Base-by-base conservation (phyloP, 2,329 filamentous ascomycete species). In the Cylindrodendrum hubeiense region DNA sequence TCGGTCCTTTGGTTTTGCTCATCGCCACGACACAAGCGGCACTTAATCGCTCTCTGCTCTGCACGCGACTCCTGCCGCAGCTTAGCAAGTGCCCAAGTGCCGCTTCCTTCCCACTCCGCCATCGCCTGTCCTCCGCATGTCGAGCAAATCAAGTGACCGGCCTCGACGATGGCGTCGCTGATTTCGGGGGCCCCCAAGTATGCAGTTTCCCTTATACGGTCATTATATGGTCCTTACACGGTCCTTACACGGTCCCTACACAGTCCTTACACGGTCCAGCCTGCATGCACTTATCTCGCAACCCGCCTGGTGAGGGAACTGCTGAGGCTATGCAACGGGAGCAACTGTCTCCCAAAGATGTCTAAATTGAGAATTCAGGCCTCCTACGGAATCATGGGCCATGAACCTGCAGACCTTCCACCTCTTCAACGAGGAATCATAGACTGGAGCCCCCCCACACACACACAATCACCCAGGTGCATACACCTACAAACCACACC, bases 131-230 rank as follows among this genome's bases (percentile, higher is more conserved):
- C 54, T 52, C 47, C 60, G 64, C 64, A 66, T 64, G 43, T 64
- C 37, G n/a, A 26, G 44, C 22, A 46, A 24, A 61, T 66, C 64
- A 66, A 66, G 64, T 66, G 64, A 66, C 55, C 37, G 47, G 33
- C 44, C n/a, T 34, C 4, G 17, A 22, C 28, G 6, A 26, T 9
- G 54, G 9, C 21, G 24, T 37, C 34, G 10, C 13, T n/a, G 15
- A 17, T n/a, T 5, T 37, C 13, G 13, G 13, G 34, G 7, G 37
- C 37, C n/a, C 37, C n/a, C 37, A n/a, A 39, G 17, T 5, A 39
- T n/a, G 37, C 37, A 30, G 28, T 30, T 30, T 12, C 28, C 28
- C 12, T 9, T 30, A 30, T n/a, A 12, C 2, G 28, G 6, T 30
- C 28, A 30, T 30, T 12, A 30, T 30, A n/a, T n/a, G n/a, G n/a